phyloP scores from a whole-genome alignment of 2,329 filamentous ascomycete species.

The Ploettnerulaceae sp. region DNA sequence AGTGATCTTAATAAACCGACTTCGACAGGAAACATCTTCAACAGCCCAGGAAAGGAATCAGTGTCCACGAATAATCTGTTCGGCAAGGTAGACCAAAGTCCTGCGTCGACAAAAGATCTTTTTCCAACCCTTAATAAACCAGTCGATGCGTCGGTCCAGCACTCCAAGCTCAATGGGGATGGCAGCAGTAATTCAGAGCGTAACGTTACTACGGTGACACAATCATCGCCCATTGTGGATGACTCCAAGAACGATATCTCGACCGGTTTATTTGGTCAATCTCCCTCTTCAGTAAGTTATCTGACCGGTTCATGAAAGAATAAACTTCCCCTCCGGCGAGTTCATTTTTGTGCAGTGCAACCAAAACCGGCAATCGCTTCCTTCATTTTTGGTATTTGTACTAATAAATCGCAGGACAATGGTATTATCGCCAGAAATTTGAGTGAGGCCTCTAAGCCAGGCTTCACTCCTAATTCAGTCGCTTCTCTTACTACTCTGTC shows the following conservation, averaged over 20 bases:
- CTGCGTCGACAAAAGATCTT: conserved; percentile 8
- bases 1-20: conserved; percentile 5
- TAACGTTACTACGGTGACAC: background rate
- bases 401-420: no score
- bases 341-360: background rate
- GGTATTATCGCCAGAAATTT: no score
- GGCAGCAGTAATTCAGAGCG: background rate
- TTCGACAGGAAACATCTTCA: conserved; percentile 4
- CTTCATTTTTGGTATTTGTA: no score
- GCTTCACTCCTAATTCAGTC: background rate
- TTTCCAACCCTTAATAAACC: conserved; percentile 25
- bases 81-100: conserved; percentile 5
- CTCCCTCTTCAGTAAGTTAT: conserved; percentile 11
- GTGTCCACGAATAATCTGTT: background rate
- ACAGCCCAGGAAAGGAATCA: background rate
- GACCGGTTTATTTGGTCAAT: conserved; percentile 2
- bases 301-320: background rate
- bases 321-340: background rate
- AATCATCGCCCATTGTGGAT: background rate
- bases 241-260: background rate
- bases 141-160: conserved; percentile 14
- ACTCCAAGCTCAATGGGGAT: conserved; percentile 15
- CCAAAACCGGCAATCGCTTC: background rate
- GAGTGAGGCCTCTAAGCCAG: no score
- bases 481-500: background rate